Evolutionary conservation across 768 basidiomycete genomes (phyloP), one percentile per base, ranked within the genome.

Genomic region (Tylopilus intermedius): DNA sequence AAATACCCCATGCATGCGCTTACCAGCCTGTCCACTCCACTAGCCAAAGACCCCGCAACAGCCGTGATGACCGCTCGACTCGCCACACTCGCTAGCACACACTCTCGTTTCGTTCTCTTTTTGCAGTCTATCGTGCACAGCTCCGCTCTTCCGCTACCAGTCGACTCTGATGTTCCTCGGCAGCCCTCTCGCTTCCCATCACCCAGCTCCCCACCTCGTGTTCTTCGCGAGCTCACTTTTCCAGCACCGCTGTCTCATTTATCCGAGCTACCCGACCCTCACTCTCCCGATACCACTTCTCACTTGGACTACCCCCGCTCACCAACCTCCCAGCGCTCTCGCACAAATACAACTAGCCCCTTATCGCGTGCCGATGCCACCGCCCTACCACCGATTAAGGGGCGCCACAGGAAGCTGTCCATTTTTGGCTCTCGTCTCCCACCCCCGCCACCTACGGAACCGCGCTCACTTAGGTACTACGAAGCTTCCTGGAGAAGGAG

Each of bases 31-130:
- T 77, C 77, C 13, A 67, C 71, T 5, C 54, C 73, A 3, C 53
- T 56, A 57, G 49, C 55, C 11, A 67, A 73, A 54, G 68, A 74
- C 56, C 57, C 58, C 43, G 18, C 57, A 8, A 29, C 50, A 15
- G 30, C 53, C 5, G 24, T 44, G 35, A 58, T 62, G 45, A 70
- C 72, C 5, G 49, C 65, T 13, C 72, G 72, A 38, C 71, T 83
- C n/a, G 68, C 73, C 30, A 66, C 74, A 3, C 68, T 87, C 8
- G 71, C 81, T 2, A 78, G 78, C 22, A 79, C 84, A 3, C 87
- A 91, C 62, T 86, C 88, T 13, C 81, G 88, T 9, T 81, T 88
- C 58, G 83, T 89, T 21, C 77, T 91, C 15, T 72, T 88, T 15
- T 70, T 90, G 4, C 89, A 90, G 58, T 80, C 86, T 2, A 70